Evolutionary conservation across 441 rosid genomes (phyloP), one percentile per base, ranked within the genome.

Genomic region (Bocquillonia castaneifolia): DNA sequence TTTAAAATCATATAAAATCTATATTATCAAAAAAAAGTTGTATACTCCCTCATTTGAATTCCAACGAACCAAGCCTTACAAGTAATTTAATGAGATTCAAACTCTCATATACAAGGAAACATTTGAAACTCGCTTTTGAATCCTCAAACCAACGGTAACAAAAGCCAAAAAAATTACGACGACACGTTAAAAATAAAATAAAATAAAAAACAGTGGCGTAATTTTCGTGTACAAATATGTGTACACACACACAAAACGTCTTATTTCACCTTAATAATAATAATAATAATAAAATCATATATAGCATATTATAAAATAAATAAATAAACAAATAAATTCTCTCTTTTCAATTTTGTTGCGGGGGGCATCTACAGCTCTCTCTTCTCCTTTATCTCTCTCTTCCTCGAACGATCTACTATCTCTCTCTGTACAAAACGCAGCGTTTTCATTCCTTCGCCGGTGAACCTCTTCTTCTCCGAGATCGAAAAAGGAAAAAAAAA

Each of bases 331-430:
- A 54, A 20, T 22, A 6, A 39, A 6, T 26, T n/a, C n/a, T n/a
- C 26, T n/a, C 15, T 25, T 20, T 31, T 32, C 12, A 3, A 2
- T 3, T 59, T 23, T 34, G 22, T 17, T 14, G 18, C 25, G 5
- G n/a, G 18, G 18, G 5, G n/a, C 29, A 25, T 59, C 70, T 29
- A 20, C 14, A 12, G 28, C 5, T 29, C 44, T 53, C 54, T 62
- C 59, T 17, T 22, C 23, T 54, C 67, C 77, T 70, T 75, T 65
- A 78, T 70, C 72, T 71, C 76, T 37, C 57, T 68, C 59, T n/a
- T 52, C 70, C 29, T 32, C 58, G n/a, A 60, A 53, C 60, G 72
- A 6, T 18, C 67, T 23, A 5, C 60, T 32, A 6, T 66, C 18
- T 25, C 63, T 54, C 50, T 70, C 20, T 60, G 20, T 31, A 45